Base-by-base conservation (phyloP, 1,284 basidiomycete species). In the Sporisorium scitamineum region DNA sequence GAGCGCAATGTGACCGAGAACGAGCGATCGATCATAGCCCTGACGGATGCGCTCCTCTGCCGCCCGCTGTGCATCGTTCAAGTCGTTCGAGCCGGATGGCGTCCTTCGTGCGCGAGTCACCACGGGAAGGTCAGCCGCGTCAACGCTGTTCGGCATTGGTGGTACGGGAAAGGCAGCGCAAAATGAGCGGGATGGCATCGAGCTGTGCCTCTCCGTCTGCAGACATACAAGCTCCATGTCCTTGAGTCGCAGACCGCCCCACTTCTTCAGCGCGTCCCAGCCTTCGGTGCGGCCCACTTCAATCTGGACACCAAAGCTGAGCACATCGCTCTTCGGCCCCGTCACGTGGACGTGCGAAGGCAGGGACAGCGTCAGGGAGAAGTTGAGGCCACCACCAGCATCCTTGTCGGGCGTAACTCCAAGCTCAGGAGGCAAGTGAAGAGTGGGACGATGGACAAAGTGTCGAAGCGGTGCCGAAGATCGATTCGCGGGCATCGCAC, bases 231-330 rank as follows among this genome's bases (percentile, higher is more conserved):
- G 73, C 58, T 85, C 83, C 80, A 85, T 80, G 60, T 85, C 83
- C 50, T 82, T 74, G 69, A 85, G 71, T 1, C 84, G 71, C 50
- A 85, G 47, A 10, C 83, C 83, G 16, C 83, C 81, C 58, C 75
- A 63, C 54, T 74, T 70, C 13, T 72, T 60, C 9, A 80, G 72
- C 18, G 63, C 66, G 31, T 67, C 72, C 83, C 83, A 84, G 31
- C 72, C 79, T 22, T 54, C 51, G 1, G 77, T 59, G n/a, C 66
- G 69, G 41, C 82, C 80, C 2, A 84, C 76, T 53, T 84, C 83
- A 47, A 84, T 80, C 61, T 84, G 83, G 6, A 85, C 77, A n/a
- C 84, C 82, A 54, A 85, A 85, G 42, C 75, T 81, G 42, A 85
- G 79, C 41, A 80, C 72, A 29, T 82, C 80, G 54, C 71, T 75